phyloP scores from a whole-genome alignment of 371 early-diverging fungal genomes.

The Rhizopus delemar region DNA sequence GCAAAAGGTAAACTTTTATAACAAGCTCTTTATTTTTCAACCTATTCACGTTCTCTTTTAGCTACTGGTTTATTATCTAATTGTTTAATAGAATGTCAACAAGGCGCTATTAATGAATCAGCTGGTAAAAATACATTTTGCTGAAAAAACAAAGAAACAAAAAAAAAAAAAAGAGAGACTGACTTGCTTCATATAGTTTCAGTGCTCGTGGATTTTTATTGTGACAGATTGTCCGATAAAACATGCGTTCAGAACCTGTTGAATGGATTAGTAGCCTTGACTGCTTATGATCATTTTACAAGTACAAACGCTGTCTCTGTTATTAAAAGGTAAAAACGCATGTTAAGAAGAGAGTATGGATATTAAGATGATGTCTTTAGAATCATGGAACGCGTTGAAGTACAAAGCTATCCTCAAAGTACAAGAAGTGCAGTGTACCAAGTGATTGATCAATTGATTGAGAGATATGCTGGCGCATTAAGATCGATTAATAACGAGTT shows the following conservation, averaged over 20 bases:
- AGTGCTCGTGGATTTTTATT: slow-evolving; percentile 76
- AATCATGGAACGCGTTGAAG: slow-evolving; percentile 58
- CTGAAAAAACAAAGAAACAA: too few species aligned
- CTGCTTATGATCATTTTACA: slow-evolving; percentile 59
- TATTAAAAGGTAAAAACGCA: slow-evolving; percentile 49
- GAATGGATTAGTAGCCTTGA: slow-evolving; percentile 66
- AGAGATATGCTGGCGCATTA: slow-evolving; percentile 39
- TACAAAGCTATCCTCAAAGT: slow-evolving; percentile 64
- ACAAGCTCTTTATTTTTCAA: not conserved
- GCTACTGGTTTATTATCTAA: slow-evolving; percentile 57
- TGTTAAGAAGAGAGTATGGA: not conserved
- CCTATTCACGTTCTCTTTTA: slow-evolving; percentile 8
- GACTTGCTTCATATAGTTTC: slow-evolving; percentile 38
- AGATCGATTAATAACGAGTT: slow-evolving; percentile 64
- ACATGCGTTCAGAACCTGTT: slow-evolving; percentile 71
- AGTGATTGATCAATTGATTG: slow-evolving; percentile 47
- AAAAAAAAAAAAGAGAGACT: not conserved
- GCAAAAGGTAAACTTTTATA: slow-evolving; percentile 68
- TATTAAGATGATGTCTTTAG: slow-evolving; percentile 18
- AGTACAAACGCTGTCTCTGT: slow-evolving; percentile 58
- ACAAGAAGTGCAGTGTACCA: slow-evolving; percentile 51
- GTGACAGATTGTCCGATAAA: slow-evolving; percentile 73
- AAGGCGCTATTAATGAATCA: slow-evolving; percentile 39
- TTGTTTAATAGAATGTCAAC: slow-evolving; percentile 44
- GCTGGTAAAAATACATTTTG: slow-evolving; percentile 34